Evolutionary conservation across 2,329 filamentous ascomycete genomes (phyloP), one percentile per base, ranked within the genome.

Genomic region (Rhytidhysteron rufulum): DNA sequence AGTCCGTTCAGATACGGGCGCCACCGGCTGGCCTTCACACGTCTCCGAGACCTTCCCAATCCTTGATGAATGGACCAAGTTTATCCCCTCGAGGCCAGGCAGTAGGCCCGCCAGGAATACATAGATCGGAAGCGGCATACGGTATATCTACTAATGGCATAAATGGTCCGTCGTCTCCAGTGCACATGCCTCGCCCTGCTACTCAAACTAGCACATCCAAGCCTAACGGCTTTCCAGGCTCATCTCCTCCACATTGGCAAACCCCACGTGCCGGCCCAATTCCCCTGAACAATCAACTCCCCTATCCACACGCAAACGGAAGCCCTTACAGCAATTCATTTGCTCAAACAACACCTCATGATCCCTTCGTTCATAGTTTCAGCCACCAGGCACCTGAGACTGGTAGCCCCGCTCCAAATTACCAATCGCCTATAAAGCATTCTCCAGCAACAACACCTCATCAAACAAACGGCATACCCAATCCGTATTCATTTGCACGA

Each of bases 51-150:
- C 47, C 51, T 20, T 43, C 45, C 8, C 54, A 57, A 30, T 54
- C 57, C n/a, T 51, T 66, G 41, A 65, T 62, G 39, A 66, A 67
- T 47, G 69, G 69, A 4, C 68, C 69, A 4, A 68, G 63, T 41
- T 57, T 72, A 6, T 69, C 68, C 30, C 68, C 70, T 15, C 65
- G 68, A 16, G 68, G 66, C 13, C 69, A 73, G 47, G 57, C 60
- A 41, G 60, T 64, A 32, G 68, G 66, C 19, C 66, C 68, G 18
- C 66, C 67, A 27, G 68, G 67, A 15, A 62, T 63, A n/a, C 58
- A 62, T 15, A 51, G 57, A 21, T 63, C 62, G 34, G 62, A 65
- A 49, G 58, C 58, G 11, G 60, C 58, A 0, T 63, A 62, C 37
- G 59, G 62, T n/a, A 57, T 58, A 27, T 56, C 60, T 4, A 51